Evolutionary conservation across 2,329 filamentous ascomycete genomes (phyloP).

Genomic region (Cladosporium colombiae): DNA sequence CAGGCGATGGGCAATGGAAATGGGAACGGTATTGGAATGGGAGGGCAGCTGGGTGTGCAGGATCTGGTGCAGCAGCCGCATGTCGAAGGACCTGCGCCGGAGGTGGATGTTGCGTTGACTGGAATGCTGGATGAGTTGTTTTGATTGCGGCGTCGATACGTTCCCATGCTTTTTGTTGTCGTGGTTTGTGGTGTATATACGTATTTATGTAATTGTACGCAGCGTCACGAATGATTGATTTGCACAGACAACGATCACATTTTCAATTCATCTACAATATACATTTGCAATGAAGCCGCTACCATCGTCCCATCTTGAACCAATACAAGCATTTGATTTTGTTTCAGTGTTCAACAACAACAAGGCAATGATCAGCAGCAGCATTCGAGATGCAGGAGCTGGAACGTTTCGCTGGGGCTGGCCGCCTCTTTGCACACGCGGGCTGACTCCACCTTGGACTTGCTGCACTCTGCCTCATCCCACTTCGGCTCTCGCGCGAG

Average conservation of each 20-base stretch:
- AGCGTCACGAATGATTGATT: not conserved
- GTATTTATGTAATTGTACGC: slow-evolving; percentile 4
- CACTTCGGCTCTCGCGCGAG: slow-evolving; percentile 1
- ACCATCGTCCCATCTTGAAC: not conserved
- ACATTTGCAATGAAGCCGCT: not conserved
- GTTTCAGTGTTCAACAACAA: not conserved
- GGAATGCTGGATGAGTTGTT: slow-evolving; percentile 19
- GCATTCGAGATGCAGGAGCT: not conserved
- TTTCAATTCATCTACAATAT: not conserved
- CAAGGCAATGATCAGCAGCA: not conserved
- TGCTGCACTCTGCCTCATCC: slow-evolving; percentile 6
- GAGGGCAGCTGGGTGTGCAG: not conserved
- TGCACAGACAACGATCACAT: not conserved
- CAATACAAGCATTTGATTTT: not conserved
- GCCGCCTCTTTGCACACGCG: not conserved
- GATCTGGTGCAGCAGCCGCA: not conserved
- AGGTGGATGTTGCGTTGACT: slow-evolving; percentile 7
- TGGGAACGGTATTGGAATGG: not conserved
- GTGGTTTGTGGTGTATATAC: not conserved
- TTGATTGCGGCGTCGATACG: not conserved
- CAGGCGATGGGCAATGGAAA: slow-evolving; percentile 23
- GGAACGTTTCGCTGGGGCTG: not conserved
- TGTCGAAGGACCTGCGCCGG: not conserved
- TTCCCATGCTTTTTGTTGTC: not conserved
- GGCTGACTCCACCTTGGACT: slow-evolving; percentile 7